A percentile compares a stretch with the other conserved stretches of the same genome.
These are phyloP conservation scores for Capsicum pubescens DNA, from an alignment of 257 asterid genomes.

Conservation along the genomic window DNA sequence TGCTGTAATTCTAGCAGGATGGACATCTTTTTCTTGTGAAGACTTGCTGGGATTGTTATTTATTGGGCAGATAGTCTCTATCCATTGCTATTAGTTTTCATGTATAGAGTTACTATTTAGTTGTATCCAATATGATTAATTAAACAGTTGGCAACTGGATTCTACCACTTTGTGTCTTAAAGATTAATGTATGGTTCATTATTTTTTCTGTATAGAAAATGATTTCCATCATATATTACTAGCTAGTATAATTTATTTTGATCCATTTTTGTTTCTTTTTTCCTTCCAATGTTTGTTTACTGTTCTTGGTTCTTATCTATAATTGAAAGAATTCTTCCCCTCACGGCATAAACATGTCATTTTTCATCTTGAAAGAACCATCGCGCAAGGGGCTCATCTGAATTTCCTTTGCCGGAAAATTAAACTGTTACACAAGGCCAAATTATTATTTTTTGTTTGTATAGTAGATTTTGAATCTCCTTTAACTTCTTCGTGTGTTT, in stretches of 20 bases:
- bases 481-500: neutral
- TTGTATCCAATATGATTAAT: conserved; percentile 10
- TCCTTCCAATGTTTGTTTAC: neutral
- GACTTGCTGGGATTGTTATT: neutral
- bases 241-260: neutral
- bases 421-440: neutral
- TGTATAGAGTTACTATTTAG: neutral
- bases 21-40: conserved; percentile 7
- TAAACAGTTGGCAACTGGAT: conserved; percentile 24
- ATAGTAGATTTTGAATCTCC: neutral
- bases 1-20: conserved; percentile 25
- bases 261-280: neutral
- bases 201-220: conserved; percentile 4
- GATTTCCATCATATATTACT: conserved; percentile 19
- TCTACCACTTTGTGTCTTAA: conserved; percentile 24
- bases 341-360: neutral
- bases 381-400: neutral
- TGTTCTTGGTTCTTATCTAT: neutral
- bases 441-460: no score
- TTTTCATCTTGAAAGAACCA: neutral
- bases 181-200: conserved; percentile 20
- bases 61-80: neutral
- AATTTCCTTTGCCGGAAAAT: neutral
- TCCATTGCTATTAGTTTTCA: conserved; percentile 26
- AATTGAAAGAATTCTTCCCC: neutral